Percentiles rank a stretch among this genome's conserved stretches.
Conservation (phyloP, 2,329 filamentous ascomycete genomes). For the Chalaropsis thielavioides region DNA sequence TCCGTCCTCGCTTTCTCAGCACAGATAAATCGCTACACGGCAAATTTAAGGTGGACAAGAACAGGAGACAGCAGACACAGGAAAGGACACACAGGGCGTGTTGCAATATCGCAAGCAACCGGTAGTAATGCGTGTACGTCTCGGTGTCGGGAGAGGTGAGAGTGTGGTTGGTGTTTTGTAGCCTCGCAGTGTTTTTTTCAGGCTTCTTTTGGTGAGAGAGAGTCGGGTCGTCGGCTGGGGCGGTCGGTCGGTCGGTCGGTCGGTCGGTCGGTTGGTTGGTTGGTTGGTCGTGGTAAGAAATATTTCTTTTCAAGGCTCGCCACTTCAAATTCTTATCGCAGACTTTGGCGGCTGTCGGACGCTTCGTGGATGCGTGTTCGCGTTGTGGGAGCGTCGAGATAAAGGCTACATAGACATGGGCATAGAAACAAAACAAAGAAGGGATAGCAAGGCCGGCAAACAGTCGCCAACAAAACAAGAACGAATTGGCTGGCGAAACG, state of each 20-base stretch:
- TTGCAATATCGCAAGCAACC: background rate
- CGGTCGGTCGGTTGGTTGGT: background rate
- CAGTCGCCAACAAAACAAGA: background rate
- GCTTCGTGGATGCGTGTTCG: background rate
- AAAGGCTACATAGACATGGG: background rate
- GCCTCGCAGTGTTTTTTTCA: background rate
- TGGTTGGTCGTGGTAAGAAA: background rate
- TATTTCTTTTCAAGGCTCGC: background rate
- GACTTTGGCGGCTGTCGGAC: background rate
- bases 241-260: background rate
- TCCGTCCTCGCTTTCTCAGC: conserved; percentile 3
- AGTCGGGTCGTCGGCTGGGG: background rate
- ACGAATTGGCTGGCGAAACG: background rate
- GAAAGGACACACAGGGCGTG: background rate
- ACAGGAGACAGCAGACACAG: background rate
- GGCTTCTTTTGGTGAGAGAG: background rate
- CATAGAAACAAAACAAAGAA: background rate
- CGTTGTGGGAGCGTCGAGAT: background rate
- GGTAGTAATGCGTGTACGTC: background rate
- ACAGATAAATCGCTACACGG: background rate
- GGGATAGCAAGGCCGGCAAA: background rate
- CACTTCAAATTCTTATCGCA: background rate
- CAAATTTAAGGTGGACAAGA: background rate
- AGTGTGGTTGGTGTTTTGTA: background rate
- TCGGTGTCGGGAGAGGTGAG: background rate